Conservation (phyloP, 495 filamentous ascomycete species). For the Daldinia decipiens region DNA sequence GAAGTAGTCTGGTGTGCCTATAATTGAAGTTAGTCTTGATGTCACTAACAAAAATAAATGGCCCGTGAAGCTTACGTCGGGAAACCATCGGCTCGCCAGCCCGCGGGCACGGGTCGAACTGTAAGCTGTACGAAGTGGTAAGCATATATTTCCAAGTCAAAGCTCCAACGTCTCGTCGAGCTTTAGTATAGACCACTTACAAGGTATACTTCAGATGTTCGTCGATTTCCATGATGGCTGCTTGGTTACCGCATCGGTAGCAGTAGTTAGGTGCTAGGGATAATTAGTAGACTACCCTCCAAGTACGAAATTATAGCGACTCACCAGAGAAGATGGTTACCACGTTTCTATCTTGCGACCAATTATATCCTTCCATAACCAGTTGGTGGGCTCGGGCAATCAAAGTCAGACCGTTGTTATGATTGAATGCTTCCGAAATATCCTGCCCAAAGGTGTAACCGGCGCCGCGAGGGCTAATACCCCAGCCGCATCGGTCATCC, state of each 20-base stretch:
- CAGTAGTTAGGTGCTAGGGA: slow-evolving; percentile 90
- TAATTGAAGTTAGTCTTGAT: slow-evolving; percentile 31
- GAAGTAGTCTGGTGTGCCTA: slow-evolving; percentile 96
- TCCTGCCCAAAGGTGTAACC: slow-evolving; percentile 99
- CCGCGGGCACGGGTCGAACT: slow-evolving; percentile 98
- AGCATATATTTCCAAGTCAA: slow-evolving; percentile 25
- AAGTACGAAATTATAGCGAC: slow-evolving; percentile 32
- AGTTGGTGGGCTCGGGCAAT: slow-evolving; percentile 95
- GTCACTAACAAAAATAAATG: slow-evolving; percentile 22
- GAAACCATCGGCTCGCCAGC: slow-evolving; percentile 99
- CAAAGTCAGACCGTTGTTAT: slow-evolving; percentile 97
- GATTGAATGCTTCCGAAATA: slow-evolving; percentile 99
- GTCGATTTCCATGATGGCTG: slow-evolving; percentile 99
- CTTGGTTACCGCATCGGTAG: slow-evolving; percentile 98
- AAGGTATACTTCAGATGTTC: slow-evolving; percentile 99
- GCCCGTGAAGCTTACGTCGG: slow-evolving; percentile 67
- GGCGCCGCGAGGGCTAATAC: slow-evolving; percentile 94
- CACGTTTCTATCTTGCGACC: slow-evolving; percentile 95
- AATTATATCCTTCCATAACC: slow-evolving; percentile 99
- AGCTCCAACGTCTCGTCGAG: slow-evolving; percentile 4
- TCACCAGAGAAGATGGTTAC: slow-evolving; percentile 98
- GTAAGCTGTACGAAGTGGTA: slow-evolving; percentile 71
- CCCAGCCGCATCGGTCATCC: slow-evolving; percentile 98
- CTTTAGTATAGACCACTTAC: slow-evolving; percentile 66
- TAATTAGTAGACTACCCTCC: slow-evolving; percentile 14